Evolutionary conservation across 352 stramenopile genomes (phyloP), one percentile per base, ranked within the genome.

Genomic region (Pythium grandisporangium): DNA sequence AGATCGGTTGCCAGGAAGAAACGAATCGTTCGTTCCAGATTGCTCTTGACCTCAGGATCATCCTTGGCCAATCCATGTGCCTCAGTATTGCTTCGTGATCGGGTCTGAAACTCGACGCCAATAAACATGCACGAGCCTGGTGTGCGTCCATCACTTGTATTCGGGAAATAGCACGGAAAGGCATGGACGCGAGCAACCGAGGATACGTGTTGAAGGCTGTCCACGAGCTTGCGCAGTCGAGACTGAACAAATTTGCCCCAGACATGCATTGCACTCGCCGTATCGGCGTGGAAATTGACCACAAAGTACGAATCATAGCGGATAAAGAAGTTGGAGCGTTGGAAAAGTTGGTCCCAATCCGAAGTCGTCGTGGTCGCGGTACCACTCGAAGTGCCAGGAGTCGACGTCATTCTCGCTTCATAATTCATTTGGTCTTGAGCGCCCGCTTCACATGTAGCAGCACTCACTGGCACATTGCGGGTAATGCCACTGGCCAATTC

Each of bases 211-310:
- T 85, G 62, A 8, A 88, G 51, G 38, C 68, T 85, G 27, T 91
- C 73, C 6, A 91, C 72, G 7, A 88, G 59, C 45, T 91, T 91
- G 8, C 73, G 71, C 10, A 91, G 26, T 8, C 77, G 74, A n/a
- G 74, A 91, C 43, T 83, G 63, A 1, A 91, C 74, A 51, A 88
- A 88, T 44, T 83, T 91, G 22, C 75, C 72, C 74, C 77, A 88
- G 34, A 81, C 72, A 55, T 82, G 64, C 74, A 91, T 86, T 3
- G 66, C 58, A n/a, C 59, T 59, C 32, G 71, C 60, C 2, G 72
- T 70, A 4, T 66, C 68, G 0, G 73, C 73, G 23, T 83, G 50
- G 37, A 85, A 87, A 36, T 84, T 63, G 2, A 86, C 68, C 13
- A 78, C 63, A 37, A 88, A 57, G 51, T 91, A 91, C 38, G 66